Base-by-base conservation (phyloP, 345 rosid genomes). In the Excoecaria agallocha region DNA sequence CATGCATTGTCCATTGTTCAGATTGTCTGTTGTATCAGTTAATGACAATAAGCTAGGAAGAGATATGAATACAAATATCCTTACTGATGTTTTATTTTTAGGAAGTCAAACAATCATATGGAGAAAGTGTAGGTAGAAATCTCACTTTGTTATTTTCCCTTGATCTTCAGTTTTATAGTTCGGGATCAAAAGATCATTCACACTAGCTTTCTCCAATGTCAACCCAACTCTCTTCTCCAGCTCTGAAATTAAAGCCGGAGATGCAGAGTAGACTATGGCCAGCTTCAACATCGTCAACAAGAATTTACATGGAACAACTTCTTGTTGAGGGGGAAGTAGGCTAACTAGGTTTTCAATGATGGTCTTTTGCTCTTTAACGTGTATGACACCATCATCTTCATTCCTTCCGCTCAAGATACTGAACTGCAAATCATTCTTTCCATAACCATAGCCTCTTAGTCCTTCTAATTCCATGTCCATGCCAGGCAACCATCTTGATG, bases 141-240 rank as follows among this genome's bases (percentile, higher is more conserved):
- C 92, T 86, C 67, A 90, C 97, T 79, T 84, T 41, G 55, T 64
- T 39, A 61, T 76, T 70, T 72, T 78, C 4, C 84, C 88, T 46
- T 84, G 92, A 78, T 94, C 89, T 68, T 80, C 83, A 70, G 69
- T 82, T 66, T 75, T 86, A 74, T 84, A 90, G 71, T 84, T 87
- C 56, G 96, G 97, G 79, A 94, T 90, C 84, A 94, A 16, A 72
- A 92, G 90, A 74, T 94, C 97, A 73, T 86, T 70, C 54, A 85
- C 94, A 63, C 66, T 85, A 63, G 92, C 94, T 58, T 86, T 90
- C 74, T 88, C 91, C 82, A 94, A 62, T 70, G 70, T 76, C 81
- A 85, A 72, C 20, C 96, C 92, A 0, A 82, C 87, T 68, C 90
- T 85, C 78, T 86, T 89, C 85, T 94, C 94, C 35, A 94, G 93